phyloP scores from a whole-genome alignment of 352 stramenopile species.

The Blastocystis sp. region DNA sequence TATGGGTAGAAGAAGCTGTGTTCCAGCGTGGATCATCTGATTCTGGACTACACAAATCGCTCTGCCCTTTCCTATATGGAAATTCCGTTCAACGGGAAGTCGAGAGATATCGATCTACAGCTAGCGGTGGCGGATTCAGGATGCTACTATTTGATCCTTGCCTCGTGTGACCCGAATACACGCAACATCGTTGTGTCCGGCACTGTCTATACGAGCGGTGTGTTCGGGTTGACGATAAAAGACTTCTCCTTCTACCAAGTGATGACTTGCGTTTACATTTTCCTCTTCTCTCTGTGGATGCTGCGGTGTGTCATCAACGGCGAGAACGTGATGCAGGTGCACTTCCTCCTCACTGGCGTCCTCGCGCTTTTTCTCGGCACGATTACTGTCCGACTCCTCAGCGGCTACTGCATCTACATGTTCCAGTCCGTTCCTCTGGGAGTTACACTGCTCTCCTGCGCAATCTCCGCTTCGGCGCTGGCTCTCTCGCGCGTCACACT shows the following conservation, averaged over 20 bases:
- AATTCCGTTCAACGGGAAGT: background rate
- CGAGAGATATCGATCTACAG: background rate
- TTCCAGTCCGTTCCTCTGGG: background rate
- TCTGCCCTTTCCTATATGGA: background rate
- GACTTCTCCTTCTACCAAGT: background rate
- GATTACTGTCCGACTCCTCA: too few species aligned
- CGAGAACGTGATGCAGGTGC: slow-evolving; percentile 34
- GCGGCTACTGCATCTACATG: too few species aligned
- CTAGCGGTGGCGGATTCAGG: background rate
- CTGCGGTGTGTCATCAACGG: background rate
- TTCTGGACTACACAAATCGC: background rate
- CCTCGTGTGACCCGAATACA: background rate
- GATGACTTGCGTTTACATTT: background rate
- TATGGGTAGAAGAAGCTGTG: background rate
- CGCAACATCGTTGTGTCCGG: background rate
- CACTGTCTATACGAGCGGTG: too few species aligned
- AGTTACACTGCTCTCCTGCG: background rate
- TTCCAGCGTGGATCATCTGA: background rate
- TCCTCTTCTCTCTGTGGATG: slow-evolving; percentile 11
- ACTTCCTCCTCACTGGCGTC: background rate
- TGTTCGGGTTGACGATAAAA: too few species aligned
- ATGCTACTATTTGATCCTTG: slow-evolving; percentile 4
- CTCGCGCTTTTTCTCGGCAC: background rate
- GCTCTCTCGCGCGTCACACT: background rate
- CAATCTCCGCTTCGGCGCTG: background rate